Conservation (phyloP, 1,284 basidiomycete species). For the Sphagnurus paluster region DNA sequence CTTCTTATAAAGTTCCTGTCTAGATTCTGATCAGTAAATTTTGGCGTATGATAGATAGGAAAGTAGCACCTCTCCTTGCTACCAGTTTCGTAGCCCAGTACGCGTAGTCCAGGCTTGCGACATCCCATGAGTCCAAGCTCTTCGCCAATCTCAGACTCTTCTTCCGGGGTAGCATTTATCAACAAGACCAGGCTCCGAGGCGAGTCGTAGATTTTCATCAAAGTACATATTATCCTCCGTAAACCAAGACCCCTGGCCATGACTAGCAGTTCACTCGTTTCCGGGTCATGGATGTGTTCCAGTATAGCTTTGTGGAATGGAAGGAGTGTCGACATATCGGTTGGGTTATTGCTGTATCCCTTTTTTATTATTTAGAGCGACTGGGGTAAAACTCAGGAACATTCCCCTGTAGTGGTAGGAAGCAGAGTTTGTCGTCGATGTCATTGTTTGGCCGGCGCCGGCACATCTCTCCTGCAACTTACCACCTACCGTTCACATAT, state of each 20-base stretch:
- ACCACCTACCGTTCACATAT: neutral
- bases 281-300: conserved; percentile 72
- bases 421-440: neutral
- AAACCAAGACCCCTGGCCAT: conserved; percentile 88
- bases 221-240: conserved; percentile 78
- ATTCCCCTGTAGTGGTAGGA: neutral
- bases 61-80: conserved; percentile 72
- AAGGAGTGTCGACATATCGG: conserved; percentile 57
- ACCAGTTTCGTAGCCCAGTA: conserved; percentile 83
- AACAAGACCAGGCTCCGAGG: conserved; percentile 83
- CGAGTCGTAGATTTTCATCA: conserved; percentile 92
- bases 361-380: too few relatives aligned
- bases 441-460: conserved; percentile 5
- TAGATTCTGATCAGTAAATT: conserved; percentile 30
- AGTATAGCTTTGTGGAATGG: conserved; percentile 68
- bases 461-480: neutral
- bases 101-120: conserved; percentile 80
- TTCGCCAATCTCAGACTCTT: conserved; percentile 90
- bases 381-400: neutral
- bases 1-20: conserved; percentile 82
- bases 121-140: conserved; percentile 93
- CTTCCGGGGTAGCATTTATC: conserved; percentile 86
- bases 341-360: too few relatives aligned
- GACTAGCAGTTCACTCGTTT: conserved; percentile 80
- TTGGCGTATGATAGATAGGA: neutral